These are phyloP conservation scores for Tricholoma furcatifolium DNA, from an alignment of 768 basidiomycete genomes.

Conservation along the genomic window DNA sequence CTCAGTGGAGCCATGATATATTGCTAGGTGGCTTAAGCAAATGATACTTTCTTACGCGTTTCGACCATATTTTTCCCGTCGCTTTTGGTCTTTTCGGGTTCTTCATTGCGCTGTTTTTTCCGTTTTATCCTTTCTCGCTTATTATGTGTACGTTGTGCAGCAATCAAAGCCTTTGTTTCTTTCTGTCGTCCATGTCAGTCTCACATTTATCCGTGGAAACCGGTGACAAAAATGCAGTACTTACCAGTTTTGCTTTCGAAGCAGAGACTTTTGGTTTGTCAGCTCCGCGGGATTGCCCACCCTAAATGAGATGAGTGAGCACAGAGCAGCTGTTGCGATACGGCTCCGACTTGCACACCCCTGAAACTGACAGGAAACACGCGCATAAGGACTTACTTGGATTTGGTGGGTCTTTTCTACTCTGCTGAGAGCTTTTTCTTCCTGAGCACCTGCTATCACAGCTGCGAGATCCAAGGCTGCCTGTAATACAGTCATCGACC, in stretches of 20 bases:
- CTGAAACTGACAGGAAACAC: background rate
- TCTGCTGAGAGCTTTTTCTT: constrained; percentile 9
- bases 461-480: constrained; percentile 12
- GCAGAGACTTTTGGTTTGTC: constrained; percentile 11
- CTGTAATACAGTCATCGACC: background rate
- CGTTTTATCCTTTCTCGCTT: constrained; percentile 8
- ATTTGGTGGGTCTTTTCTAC: constrained; percentile 6
- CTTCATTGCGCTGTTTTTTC: background rate
- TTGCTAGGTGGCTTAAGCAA: constrained; percentile 5
- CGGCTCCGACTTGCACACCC: background rate
- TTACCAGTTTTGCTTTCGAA: constrained; percentile 16
- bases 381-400: constrained; percentile 5
- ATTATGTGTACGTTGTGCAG: constrained; percentile 4
- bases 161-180: constrained; percentile 12
- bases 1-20: background rate
- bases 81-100: background rate
- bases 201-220: no score
- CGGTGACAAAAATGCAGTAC: background rate
- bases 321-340: background rate
- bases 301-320: constrained; percentile 4
- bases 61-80: background rate
- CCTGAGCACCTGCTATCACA: constrained; percentile 12
- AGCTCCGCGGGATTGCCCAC: constrained; percentile 1
- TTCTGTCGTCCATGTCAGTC: background rate
- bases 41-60: constrained; percentile 14